Evolutionary conservation across 768 basidiomycete species (phyloP), one percentile per base, ranked within the genome.

Genomic region (Fistulinella prunicolor): DNA sequence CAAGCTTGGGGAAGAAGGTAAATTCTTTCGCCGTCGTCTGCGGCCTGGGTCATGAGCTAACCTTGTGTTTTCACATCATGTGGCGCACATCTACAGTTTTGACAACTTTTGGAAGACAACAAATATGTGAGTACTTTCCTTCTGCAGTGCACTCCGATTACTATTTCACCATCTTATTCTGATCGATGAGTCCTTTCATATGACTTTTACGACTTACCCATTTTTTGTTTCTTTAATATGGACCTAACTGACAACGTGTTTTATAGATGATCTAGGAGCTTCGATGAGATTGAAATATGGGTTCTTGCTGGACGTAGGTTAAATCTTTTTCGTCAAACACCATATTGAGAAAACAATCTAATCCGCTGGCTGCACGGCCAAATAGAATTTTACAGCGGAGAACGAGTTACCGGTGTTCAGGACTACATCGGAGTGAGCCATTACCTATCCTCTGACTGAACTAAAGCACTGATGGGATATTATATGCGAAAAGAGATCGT

Each of bases 51-150:
- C 16, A 28, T 26, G 3, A 0, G 6, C 46, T 59, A 28, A 56
- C 42, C 8, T 41, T 28, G 3, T 8, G 10, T 28, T 10, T 28
- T 14, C 13, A 12, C 30, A 14, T 28, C 26, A n/a, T 28, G 26
- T 5, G 26, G 26, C 10, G 10, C 10, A 6, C 10, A 21, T 29
- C 2, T 36, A 20, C 32, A 88, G 85, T 89, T 26, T 70, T 94
- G 50, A 93, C 92, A n/a, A 89, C 92, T 0, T 94, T 94, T 52
- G 92, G 93, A 39, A 73, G 93, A 41, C 82, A 89, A 57, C 92
- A 96, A 56, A 69, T 94, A 4, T 94, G 85, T 87, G 49, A 48
- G 83, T 70, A 9, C 5, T 38, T 19, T 23, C 40, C 23, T 17
- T 16, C 21, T 28, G 10, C 10, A 10, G 5, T 28, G 6, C 10